Percentiles rank a stretch among this genome's conserved stretches.
phyloP scores from a whole-genome alignment of 1,284 basidiomycete species.

The Trametes polyzona region DNA sequence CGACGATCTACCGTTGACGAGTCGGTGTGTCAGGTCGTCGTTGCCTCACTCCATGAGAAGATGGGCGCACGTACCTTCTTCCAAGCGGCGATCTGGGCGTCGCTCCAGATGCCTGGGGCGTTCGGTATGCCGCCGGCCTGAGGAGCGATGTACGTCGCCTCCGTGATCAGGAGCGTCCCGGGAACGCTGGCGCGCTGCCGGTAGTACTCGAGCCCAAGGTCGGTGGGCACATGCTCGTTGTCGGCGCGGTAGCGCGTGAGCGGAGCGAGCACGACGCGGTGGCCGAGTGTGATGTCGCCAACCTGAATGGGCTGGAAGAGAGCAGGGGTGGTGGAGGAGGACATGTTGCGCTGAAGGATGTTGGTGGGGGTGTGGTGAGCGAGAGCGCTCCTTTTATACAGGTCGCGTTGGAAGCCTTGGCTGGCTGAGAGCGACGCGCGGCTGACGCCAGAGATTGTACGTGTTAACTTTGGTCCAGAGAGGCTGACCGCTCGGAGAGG shows the following conservation, averaged over 20 bases:
- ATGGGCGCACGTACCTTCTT: constrained; percentile 42
- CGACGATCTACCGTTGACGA: constrained; percentile 29
- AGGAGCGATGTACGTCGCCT: constrained; percentile 47
- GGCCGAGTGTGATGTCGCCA: constrained; percentile 44
- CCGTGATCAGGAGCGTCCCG: constrained; percentile 54
- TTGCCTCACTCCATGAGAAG: no score
- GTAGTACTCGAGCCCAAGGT: constrained; percentile 49
- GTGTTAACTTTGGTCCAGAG: neutral
- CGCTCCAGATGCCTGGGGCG: constrained; percentile 49
- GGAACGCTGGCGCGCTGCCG: constrained; percentile 46
- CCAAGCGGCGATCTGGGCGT: constrained; percentile 52
- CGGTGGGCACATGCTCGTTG: constrained; percentile 31
- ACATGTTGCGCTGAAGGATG: constrained; percentile 15
- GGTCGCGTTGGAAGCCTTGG: neutral
- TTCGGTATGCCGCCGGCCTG: constrained; percentile 43
- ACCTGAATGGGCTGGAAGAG: constrained; percentile 52
- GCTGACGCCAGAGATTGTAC: neutral
- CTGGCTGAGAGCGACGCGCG: neutral
- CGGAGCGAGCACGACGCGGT: constrained; percentile 53
- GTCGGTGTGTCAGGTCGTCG: neutral
- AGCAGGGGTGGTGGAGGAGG: constrained; percentile 19
- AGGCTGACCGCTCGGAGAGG: neutral
- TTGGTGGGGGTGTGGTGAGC: neutral
- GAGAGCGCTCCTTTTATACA: neutral
- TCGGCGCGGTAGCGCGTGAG: constrained; percentile 46